Evolutionary conservation across 306 rosid genomes (phyloP), one percentile per base, ranked within the genome.

Genomic region (Lupinus albus): DNA sequence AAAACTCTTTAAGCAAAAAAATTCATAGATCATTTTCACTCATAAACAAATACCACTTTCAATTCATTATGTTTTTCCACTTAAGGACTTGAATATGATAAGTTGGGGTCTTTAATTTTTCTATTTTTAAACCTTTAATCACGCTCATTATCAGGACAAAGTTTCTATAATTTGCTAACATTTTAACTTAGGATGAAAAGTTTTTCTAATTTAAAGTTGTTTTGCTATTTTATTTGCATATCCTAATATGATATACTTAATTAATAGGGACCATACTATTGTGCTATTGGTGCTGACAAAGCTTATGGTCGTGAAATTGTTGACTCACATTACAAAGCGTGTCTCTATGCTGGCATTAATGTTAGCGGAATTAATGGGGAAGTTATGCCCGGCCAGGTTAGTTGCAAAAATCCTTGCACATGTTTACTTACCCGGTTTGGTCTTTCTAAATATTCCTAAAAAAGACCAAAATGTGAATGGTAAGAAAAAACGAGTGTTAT

Each of bases 371-470:
- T 90, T 68, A 90, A 93, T 1, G 97, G 94, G 54, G 99, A 93
- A 82, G 99, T 93, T 50, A 90, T 93, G 99, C 99, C 99, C 0
- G 99, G 96, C 33, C 99, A 93, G 74, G 99, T 89, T 48, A 70
- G 18, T 48, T n/a, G n/a, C n/a, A n/a, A 11, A 15, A 18, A 8
- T 4, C 25, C 17, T 65, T 59, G 30, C 49, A 48, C 14, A 39
- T 16, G 17, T 32, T 33, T 49, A 3, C n/a, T 32, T 2, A n/a
- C n/a, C n/a, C n/a, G n/a, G n/a, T n/a, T n/a, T n/a, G n/a, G n/a
- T n/a, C n/a, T n/a, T n/a, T n/a, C n/a, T n/a, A n/a, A n/a, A n/a
- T n/a, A n/a, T n/a, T n/a, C n/a, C n/a, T n/a, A n/a, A n/a, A n/a
- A n/a, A n/a, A n/a, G n/a, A n/a, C n/a, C n/a, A n/a, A n/a, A n/a